A percentile compares a stretch with the other conserved stretches of the same genome.
Evolutionary conservation across 768 basidiomycete genomes (phyloP).

Genomic region (Lactifluus rugatus): DNA sequence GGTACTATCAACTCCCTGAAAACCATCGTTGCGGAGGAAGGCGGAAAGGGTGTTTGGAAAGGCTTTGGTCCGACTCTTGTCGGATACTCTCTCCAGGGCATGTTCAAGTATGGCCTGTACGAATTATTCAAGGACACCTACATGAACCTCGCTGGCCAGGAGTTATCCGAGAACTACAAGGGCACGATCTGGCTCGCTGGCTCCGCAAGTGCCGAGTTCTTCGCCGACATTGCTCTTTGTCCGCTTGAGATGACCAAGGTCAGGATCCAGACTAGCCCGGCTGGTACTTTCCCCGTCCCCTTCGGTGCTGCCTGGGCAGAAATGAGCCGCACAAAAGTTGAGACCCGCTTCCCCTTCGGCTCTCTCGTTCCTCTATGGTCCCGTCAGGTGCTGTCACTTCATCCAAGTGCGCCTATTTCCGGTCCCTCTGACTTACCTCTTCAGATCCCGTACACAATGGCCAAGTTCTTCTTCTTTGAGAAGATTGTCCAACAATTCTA

Average conservation of each 20-base stretch:
- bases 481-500: slow-evolving; percentile 82
- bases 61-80: slow-evolving; percentile 88
- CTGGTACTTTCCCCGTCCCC: slow-evolving; percentile 66
- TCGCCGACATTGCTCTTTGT: slow-evolving; percentile 94
- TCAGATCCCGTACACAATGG: slow-evolving; percentile 97
- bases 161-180: slow-evolving; percentile 70
- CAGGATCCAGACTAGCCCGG: slow-evolving; percentile 74
- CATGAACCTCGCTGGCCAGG: slow-evolving; percentile 84
- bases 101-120: slow-evolving; percentile 98
- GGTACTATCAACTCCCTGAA: slow-evolving; percentile 53
- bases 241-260: slow-evolving; percentile 91
- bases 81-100: slow-evolving; percentile 92
- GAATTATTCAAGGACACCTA: slow-evolving; percentile 93
- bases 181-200: slow-evolving; percentile 88
- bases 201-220: slow-evolving; percentile 90
- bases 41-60: slow-evolving; percentile 83
- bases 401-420: background rate
- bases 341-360: slow-evolving; percentile 80
- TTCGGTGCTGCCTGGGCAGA: slow-evolving; percentile 63
- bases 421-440: background rate
- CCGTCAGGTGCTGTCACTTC: slow-evolving; percentile 50
- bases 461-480: slow-evolving; percentile 96
- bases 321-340: slow-evolving; percentile 56
- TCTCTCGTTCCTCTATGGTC: slow-evolving; percentile 83
- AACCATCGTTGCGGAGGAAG: slow-evolving; percentile 69